Base-by-base conservation (phyloP, 164 flowering plant genomes). In the Umbilicus rupestris region DNA sequence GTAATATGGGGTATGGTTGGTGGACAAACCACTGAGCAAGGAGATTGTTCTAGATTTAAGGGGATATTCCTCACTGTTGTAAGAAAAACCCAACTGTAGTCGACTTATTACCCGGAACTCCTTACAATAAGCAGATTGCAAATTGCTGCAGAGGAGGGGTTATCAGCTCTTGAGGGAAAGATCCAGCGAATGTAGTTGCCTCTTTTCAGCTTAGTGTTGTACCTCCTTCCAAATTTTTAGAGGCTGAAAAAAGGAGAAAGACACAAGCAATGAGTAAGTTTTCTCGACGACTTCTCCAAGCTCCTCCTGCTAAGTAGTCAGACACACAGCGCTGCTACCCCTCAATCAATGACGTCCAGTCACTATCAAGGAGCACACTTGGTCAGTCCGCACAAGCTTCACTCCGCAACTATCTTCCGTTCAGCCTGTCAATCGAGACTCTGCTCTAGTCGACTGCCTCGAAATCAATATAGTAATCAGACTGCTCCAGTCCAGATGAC, bases 181-280 rank as follows among this genome's bases (percentile, higher is more conserved):
- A 16, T 46, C 50, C 50, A 19, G 50, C 19, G 9, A 46, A 46
- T 46, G n/a, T 22, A 46, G 9, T 46, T 9, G 20, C 20, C 7
- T 73, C 83, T 78, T 74, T 45, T 76, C 76, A 76, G 85, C 72
- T 67, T 58, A 68, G 77, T 68, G 69, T 65, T 66, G 50, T 46
- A 0, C 50, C 50, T 46, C 50, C 20, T 0, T 46, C 50, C 0
- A 17, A 17, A 7, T 46, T 46, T 46, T 9, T 46, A 5, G 50
- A 46, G 50, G 20, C 50, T 17, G 50, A 46, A n/a, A 16, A 46
- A 19, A 17, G 50, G 2, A 46, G 50, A 46, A 46, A 46, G 50
- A 46, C 20, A 7, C 50, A 46, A 46, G 50, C 50, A 17, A 46
- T 46, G 50, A 46, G 50, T 46, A 46, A 46, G 50, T 10, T 42